These are phyloP conservation scores for Lunasporangiospora selenospora DNA, from an alignment of 192 early-diverging fungal species.

Conservation along the genomic window DNA sequence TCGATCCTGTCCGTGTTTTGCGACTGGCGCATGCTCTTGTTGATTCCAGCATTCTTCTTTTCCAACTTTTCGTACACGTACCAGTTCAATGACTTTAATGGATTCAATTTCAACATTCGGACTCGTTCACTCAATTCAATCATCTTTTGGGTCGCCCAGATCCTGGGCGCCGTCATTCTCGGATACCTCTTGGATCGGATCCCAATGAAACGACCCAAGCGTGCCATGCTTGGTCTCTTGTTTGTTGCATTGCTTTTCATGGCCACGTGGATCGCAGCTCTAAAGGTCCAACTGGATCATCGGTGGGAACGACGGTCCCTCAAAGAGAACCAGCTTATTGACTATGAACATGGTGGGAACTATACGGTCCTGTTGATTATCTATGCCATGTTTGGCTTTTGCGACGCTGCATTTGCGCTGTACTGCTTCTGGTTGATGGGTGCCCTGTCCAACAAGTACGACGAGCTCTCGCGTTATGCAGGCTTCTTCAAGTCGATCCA, in stretches of 20 bases:
- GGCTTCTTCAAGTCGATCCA: slow-evolving; percentile 93
- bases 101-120: slow-evolving; percentile 68
- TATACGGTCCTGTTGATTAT: slow-evolving; percentile 29
- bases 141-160: slow-evolving; percentile 81
- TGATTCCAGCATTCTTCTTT: slow-evolving; percentile 74
- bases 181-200: slow-evolving; percentile 69
- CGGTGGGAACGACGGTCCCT: slow-evolving; percentile 33
- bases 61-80: slow-evolving; percentile 86
- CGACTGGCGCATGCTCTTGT: slow-evolving; percentile 69
- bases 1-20: slow-evolving; percentile 67
- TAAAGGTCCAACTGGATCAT: slow-evolving; percentile 62
- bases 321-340: slow-evolving; percentile 16
- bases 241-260: slow-evolving; percentile 57
- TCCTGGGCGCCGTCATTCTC: slow-evolving; percentile 66
- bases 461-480: slow-evolving; percentile 72
- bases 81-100: slow-evolving; percentile 67
- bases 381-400: slow-evolving; percentile 46
- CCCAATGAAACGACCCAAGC: slow-evolving; percentile 58
- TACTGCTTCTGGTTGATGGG: slow-evolving; percentile 88
- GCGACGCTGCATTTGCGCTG: slow-evolving; percentile 46
- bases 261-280: slow-evolving; percentile 68
- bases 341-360: slow-evolving; percentile 19
- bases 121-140: slow-evolving; percentile 76
- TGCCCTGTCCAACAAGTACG: slow-evolving; percentile 83
- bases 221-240: slow-evolving; percentile 69